Percentiles rank a stretch among this genome's conserved stretches.
These are phyloP conservation scores for Usnea hakonensis DNA, from an alignment of 495 filamentous ascomycete species.

Conservation along the genomic window DNA sequence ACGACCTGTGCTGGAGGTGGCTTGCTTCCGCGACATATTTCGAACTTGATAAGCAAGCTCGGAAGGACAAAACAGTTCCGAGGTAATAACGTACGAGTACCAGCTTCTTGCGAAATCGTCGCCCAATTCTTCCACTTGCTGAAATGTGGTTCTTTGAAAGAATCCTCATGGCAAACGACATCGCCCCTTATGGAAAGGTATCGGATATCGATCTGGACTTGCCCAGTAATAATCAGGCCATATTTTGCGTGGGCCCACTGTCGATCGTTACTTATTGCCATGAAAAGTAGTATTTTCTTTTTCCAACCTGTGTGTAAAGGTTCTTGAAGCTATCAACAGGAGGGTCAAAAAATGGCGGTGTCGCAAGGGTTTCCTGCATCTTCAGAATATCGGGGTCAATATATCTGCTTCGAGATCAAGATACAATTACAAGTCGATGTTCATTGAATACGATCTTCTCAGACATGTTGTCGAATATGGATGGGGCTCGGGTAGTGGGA, in stretches of 20 bases:
- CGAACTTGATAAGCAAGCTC: too few species aligned
- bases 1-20: too few species aligned
- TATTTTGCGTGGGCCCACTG: constrained; percentile 22
- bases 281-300: neutral
- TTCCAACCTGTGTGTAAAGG: constrained; percentile 17
- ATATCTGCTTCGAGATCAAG: too few species aligned
- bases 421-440: too few species aligned
- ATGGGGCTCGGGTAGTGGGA: too few species aligned
- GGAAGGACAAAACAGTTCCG: too few species aligned
- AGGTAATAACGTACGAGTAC: too few species aligned
- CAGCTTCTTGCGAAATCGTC: constrained; percentile 14
- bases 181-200: constrained; percentile 23
- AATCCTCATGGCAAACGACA: constrained; percentile 18
- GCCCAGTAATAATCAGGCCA: constrained; percentile 20
- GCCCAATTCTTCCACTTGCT: constrained; percentile 25
- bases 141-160: constrained; percentile 9
- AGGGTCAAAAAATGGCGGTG: constrained; percentile 24
- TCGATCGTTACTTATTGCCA: neutral
- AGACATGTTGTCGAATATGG: too few species aligned
- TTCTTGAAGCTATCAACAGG: constrained; percentile 26
- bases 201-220: constrained; percentile 19
- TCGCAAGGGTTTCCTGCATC: constrained; percentile 28
- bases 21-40: too few species aligned
- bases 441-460: too few species aligned
- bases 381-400: too few species aligned